Percentiles rank a stretch among this genome's conserved stretches.
Evolutionary conservation across 1,284 basidiomycete genomes (phyloP).

Genomic region (Rhodofomes roseus): DNA sequence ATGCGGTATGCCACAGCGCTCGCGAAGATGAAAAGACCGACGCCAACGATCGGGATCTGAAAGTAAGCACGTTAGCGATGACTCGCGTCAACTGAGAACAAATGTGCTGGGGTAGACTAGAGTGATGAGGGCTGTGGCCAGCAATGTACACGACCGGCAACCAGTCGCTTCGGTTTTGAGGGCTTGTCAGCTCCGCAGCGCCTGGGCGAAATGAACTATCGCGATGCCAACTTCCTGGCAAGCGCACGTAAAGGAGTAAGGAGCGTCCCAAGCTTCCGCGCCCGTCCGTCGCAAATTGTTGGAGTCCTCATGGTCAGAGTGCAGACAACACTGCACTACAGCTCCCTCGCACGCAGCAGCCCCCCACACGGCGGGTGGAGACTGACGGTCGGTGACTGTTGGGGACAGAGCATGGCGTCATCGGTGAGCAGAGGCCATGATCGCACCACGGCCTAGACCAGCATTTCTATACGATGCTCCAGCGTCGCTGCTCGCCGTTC

Average conservation of each 20-base stretch:
- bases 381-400: no score
- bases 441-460: not conserved
- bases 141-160: no score
- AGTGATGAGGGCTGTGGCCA: no score
- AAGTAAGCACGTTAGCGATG: no score
- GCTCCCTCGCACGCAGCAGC: no score
- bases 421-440: not conserved
- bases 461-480: no score
- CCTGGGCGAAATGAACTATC: not conserved
- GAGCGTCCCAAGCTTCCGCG: not conserved
- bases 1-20: not conserved
- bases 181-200: not conserved
- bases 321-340: no score
- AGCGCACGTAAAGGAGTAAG: not conserved
- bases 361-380: no score
- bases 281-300: not conserved
- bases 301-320: no score
- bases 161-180: not conserved
- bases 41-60: conserved; percentile 1
- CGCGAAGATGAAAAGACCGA: not conserved
- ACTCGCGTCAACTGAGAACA: no score
- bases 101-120: no score
- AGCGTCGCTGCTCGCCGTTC: no score
- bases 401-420: not conserved
- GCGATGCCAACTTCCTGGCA: not conserved